phyloP scores from a whole-genome alignment of 768 basidiomycete species.

The Sporobolomyces roseus region DNA sequence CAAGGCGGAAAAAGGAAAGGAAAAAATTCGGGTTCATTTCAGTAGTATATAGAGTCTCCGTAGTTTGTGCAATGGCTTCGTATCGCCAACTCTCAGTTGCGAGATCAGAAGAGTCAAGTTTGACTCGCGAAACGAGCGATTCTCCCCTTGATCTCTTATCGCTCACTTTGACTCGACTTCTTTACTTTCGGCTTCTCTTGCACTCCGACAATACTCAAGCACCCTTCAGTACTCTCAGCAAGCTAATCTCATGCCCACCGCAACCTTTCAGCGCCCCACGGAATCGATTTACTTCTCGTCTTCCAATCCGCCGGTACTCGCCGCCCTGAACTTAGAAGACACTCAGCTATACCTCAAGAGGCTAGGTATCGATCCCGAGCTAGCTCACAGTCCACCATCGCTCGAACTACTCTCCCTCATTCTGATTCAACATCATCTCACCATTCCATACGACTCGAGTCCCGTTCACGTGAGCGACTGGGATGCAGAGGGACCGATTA shows the following conservation, averaged over 20 bases:
- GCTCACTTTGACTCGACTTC: too few species aligned
- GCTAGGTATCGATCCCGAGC: neutral
- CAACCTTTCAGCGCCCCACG: neutral
- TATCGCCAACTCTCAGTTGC: too few species aligned
- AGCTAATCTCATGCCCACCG: neutral
- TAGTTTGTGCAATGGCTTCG: neutral
- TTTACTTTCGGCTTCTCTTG: too few species aligned
- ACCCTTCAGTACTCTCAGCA: too few species aligned
- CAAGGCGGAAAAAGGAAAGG: neutral
- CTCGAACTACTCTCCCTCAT: slow-evolving; percentile 16
- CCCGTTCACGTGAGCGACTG: slow-evolving; percentile 25
- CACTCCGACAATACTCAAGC: too few species aligned
- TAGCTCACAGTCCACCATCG: neutral
- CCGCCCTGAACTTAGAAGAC: slow-evolving; percentile 12
- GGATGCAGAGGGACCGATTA: slow-evolving; percentile 11
- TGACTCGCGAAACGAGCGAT: too few species aligned
- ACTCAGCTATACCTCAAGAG: slow-evolving; percentile 20
- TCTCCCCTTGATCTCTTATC: too few species aligned
- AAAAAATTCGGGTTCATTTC: too few species aligned
- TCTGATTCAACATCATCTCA: slow-evolving; percentile 1
- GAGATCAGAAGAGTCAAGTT: too few species aligned
- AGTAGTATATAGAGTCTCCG: neutral
- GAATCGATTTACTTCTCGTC: slow-evolving; percentile 24
- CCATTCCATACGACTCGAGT: slow-evolving; percentile 27
- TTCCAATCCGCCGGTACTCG: slow-evolving; percentile 1